Base-by-base conservation (phyloP, 345 rosid species). In the Ceriops zippeliana region DNA sequence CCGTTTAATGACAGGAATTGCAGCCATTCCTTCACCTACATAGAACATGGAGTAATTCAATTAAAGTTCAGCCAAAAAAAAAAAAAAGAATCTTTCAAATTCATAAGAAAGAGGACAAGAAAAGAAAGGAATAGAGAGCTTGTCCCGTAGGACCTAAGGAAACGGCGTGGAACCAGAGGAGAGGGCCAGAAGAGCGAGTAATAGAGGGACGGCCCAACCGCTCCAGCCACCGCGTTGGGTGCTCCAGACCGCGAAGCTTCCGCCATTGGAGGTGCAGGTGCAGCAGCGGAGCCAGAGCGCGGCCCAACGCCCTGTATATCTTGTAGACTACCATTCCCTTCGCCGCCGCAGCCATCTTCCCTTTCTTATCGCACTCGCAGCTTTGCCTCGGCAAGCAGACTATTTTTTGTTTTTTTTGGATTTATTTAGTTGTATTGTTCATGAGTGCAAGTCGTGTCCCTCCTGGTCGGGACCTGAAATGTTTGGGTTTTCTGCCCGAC, bases 1-100 rank as follows among this genome's bases (percentile, higher is more conserved):
- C 31, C 60, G 77, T 76, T 72, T 84, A 62, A 93, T 85, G 30
- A 93, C 91, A 1, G 97, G 97, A 83, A 93, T 86, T 16, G 89
- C 89, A 52, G 92, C 97, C 95, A 93, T 90, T 77, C 97, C 97
- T 82, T 91, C 98, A 69, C 98, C 96, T 89, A 67, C 19, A 61
- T 19, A 65, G 58, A 57, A 15, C 37, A 47, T 6, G 21, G 34
- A 34, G 47, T 63, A 31, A 63, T 34, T 5, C 22, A 61, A 38
- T 61, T 70, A 42, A 3, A 42, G 49, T 15, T 3, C 49, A 11
- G 46, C 27, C 15, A 20, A 69, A 1, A n/a, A 28, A 22, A 34
- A 26, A 21, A 19, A 47, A 22, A n/a, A n/a, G 15, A 58, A 58
- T 24, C 2, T 21, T 31, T 24, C 62, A 16, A 49, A 16, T 37